These are phyloP conservation scores for Phytophthora tentaculata DNA, from an alignment of 352 stramenopile species.

Conservation along the genomic window DNA sequence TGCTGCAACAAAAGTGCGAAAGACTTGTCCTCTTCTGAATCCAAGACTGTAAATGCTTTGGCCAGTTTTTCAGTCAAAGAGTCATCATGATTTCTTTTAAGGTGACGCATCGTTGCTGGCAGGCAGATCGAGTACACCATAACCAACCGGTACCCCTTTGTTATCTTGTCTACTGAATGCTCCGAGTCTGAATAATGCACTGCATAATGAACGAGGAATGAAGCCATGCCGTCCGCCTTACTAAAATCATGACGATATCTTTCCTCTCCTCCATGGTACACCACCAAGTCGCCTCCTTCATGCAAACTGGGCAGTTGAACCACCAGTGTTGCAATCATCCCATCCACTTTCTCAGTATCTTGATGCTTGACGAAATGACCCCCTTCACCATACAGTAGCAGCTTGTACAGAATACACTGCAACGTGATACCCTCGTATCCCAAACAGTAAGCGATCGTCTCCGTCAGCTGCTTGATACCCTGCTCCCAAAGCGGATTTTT, in stretches of 20 bases:
- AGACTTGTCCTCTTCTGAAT: background rate
- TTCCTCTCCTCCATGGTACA: background rate
- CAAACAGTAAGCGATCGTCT: background rate
- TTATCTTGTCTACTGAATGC: background rate
- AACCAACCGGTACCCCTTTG: background rate
- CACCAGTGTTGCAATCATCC: background rate
- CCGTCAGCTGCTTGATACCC: background rate
- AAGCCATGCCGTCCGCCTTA: background rate
- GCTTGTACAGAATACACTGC: background rate
- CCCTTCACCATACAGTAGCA: background rate
- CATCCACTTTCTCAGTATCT: conserved; percentile 1
- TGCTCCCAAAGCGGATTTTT: background rate
- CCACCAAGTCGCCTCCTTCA: background rate
- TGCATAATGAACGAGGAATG: background rate
- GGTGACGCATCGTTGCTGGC: background rate
- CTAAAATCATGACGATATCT: background rate
- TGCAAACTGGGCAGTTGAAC: background rate
- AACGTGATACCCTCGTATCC: background rate
- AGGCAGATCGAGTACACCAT: background rate
- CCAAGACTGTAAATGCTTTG: background rate
- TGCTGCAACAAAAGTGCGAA: background rate
- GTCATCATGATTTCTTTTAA: background rate
- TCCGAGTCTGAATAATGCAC: background rate
- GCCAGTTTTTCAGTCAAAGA: background rate
- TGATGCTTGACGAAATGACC: background rate